These are phyloP conservation scores for Hypoxylon rubiginosum DNA, from an alignment of 2,329 filamentous ascomycete species.

Conservation along the genomic window DNA sequence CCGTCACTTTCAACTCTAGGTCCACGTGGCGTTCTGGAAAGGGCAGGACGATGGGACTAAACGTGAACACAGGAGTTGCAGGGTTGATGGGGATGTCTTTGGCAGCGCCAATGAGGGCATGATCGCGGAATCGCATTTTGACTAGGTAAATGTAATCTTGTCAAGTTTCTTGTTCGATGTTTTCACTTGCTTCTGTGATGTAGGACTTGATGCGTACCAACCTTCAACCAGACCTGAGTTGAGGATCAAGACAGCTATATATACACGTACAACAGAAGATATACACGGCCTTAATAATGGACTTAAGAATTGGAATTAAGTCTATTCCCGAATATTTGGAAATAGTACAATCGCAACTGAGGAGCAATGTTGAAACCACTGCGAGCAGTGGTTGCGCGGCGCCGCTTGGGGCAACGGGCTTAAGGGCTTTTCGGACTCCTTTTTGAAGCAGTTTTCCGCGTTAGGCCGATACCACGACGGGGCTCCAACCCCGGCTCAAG, in stretches of 20 bases:
- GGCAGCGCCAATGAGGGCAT: slow-evolving; percentile 48
- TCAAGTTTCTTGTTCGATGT: neutral
- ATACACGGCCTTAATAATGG: slow-evolving; percentile 19
- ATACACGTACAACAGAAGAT: slow-evolving; percentile 6
- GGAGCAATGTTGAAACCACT: neutral
- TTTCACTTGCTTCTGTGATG: neutral
- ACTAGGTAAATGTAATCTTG: neutral
- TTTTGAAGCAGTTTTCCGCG: neutral
- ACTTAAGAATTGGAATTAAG: slow-evolving; percentile 28
- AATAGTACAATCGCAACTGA: neutral
- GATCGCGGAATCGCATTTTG: slow-evolving; percentile 37
- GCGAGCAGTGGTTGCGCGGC: neutral
- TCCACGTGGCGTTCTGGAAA: slow-evolving; percentile 46
- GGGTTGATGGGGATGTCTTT: slow-evolving; percentile 52
- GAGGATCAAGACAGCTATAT: slow-evolving; percentile 10
- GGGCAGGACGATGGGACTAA: slow-evolving; percentile 51
- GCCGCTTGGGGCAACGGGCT: neutral
- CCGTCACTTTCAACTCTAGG: slow-evolving; percentile 55
- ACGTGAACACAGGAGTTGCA: slow-evolving; percentile 51
- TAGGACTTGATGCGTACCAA: slow-evolving; percentile 8
- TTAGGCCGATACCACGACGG: neutral
- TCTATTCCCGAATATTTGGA: slow-evolving; percentile 10
- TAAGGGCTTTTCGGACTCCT: neutral
- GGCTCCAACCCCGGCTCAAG: neutral
- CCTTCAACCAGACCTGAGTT: neutral